phyloP scores from a whole-genome alignment of 768 basidiomycete species.

The Panaeolus papilionaceus region DNA sequence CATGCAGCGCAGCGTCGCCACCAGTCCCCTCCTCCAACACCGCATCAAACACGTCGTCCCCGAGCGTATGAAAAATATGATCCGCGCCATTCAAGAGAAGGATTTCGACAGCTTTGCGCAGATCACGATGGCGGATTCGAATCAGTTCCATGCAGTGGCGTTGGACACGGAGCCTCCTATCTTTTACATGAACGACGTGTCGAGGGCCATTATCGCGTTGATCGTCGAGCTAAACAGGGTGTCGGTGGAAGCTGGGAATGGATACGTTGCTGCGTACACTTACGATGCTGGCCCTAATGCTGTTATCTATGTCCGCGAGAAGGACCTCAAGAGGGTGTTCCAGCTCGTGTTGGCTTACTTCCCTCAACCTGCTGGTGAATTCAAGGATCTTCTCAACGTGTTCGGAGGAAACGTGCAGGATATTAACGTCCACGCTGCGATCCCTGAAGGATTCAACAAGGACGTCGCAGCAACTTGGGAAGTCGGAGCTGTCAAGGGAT shows the following conservation, averaged over 20 bases:
- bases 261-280: conserved; percentile 93
- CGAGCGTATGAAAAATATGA: conserved; percentile 81
- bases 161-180: conserved; percentile 98
- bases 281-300: conserved; percentile 99
- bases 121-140: conserved; percentile 97
- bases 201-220: conserved; percentile 88
- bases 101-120: conserved; percentile 91
- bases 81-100: conserved; percentile 73
- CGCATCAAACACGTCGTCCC: conserved; percentile 91
- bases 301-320: conserved; percentile 88
- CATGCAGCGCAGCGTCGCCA: conserved; percentile 98
- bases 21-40: conserved; percentile 85
- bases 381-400: conserved; percentile 77
- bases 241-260: conserved; percentile 55
- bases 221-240: conserved; percentile 94
- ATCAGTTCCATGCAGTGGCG: conserved; percentile 98
- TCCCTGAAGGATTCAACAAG: conserved; percentile 78
- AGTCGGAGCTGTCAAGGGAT: conserved; percentile 80
- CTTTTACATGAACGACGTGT: conserved; percentile 99
- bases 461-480: conserved; percentile 76
- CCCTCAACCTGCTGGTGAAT: conserved; percentile 73
- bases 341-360: conserved; percentile 83
- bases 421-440: conserved; percentile 49
- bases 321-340: conserved; percentile 81
- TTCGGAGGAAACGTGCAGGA: conserved; percentile 49